A percentile compares a stretch with the other conserved stretches of the same genome.
Evolutionary conservation across 345 rosid species (phyloP).

Genomic region (Eucalyptus melliodora): DNA sequence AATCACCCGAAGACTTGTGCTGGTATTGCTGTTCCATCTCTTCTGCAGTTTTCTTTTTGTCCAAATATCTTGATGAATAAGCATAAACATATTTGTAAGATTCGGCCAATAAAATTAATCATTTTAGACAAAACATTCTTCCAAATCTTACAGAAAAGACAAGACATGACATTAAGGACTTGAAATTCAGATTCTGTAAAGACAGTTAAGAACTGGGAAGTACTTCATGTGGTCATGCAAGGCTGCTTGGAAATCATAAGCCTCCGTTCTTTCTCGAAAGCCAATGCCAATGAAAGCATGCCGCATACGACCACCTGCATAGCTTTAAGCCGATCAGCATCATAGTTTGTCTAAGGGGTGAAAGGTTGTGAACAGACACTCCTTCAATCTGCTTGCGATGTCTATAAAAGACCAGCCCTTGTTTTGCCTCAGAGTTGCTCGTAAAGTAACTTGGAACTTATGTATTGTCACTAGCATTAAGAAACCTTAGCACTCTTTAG

Average conservation of each 20-base stretch:
- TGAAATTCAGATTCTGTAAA: neutral
- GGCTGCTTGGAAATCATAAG: constrained; percentile 98
- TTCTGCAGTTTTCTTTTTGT: constrained; percentile 96
- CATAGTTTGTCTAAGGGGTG: neutral
- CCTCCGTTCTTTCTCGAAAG: constrained; percentile 96
- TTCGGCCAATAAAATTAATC: neutral
- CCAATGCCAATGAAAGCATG: constrained; percentile 98
- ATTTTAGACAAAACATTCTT: neutral
- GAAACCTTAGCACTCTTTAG: neutral
- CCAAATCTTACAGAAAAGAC: neutral
- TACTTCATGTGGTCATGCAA: constrained; percentile 98
- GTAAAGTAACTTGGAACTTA: neutral
- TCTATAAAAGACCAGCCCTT: neutral
- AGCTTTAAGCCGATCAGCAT: constrained; percentile 1
- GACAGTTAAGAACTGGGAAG: neutral
- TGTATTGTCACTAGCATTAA: neutral
- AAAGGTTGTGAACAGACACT: neutral
- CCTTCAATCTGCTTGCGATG: neutral
- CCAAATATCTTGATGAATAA: constrained; percentile 45
- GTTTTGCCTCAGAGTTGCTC: neutral
- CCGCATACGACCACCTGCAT: constrained; percentile 79
- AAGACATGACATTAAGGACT: neutral
- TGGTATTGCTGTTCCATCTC: constrained; percentile 99
- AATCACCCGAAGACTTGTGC: constrained; percentile 56
- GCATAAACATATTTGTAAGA: neutral